phyloP scores from a whole-genome alignment of 768 basidiomycete genomes.

The Cystofilobasidium capitatum region DNA sequence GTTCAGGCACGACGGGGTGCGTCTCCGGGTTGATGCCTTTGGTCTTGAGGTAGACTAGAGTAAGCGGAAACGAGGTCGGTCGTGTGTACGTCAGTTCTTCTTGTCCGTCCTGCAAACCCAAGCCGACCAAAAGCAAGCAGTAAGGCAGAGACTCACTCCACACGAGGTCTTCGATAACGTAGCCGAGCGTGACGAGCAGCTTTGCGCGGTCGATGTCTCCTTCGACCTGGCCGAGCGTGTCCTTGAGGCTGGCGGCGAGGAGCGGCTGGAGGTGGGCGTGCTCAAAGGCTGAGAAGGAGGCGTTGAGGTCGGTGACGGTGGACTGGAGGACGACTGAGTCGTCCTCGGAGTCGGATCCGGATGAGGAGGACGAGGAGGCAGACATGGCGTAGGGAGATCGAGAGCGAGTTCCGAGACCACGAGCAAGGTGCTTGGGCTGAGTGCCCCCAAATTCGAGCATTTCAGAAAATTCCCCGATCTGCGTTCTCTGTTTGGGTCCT shows the following conservation, averaged over 20 bases:
- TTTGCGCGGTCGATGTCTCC: slow-evolving; percentile 34
- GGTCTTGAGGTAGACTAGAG: slow-evolving; percentile 36
- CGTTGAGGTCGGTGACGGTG: slow-evolving; percentile 29
- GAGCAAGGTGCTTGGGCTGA: too few relatives aligned
- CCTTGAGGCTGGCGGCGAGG: slow-evolving; percentile 29
- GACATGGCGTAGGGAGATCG: neutral
- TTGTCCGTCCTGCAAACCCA: neutral
- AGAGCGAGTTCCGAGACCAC: neutral
- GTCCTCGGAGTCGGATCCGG: slow-evolving; percentile 13
- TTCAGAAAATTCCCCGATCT: too few relatives aligned
- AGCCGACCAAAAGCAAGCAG: neutral
- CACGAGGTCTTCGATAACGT: slow-evolving; percentile 38
- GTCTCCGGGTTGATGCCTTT: slow-evolving; percentile 36
- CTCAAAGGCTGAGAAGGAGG: slow-evolving; percentile 31
- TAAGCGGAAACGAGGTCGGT: neutral
- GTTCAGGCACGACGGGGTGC: slow-evolving; percentile 38
- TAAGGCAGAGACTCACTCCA: slow-evolving; percentile 36
- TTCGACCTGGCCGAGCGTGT: slow-evolving; percentile 28
- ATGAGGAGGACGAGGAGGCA: slow-evolving; percentile 6
- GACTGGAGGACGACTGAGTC: slow-evolving; percentile 29
- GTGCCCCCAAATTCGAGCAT: too few relatives aligned
- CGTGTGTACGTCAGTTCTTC: too few relatives aligned
- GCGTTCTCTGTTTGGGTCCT: too few relatives aligned
- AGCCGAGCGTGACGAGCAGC: slow-evolving; percentile 37
- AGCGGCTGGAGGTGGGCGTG: slow-evolving; percentile 31